Base-by-base conservation (phyloP, 2,329 filamentous ascomycete species). In the Eurotiales sp. region DNA sequence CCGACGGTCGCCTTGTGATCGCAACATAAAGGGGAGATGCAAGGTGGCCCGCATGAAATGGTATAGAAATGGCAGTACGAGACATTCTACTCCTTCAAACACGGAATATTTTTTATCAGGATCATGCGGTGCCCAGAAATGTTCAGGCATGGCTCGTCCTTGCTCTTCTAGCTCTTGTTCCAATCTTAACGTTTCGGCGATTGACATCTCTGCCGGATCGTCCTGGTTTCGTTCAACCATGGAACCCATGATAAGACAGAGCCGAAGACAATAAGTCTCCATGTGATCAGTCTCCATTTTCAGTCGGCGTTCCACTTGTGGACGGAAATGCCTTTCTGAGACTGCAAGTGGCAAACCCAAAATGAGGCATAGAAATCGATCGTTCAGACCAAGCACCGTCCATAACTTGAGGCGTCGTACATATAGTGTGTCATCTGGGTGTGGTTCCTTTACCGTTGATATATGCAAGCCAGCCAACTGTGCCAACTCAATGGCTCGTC, bases 341-440 rank as follows among this genome's bases (percentile, higher is more conserved):
- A 73, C 61, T 1, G 65, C 68, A 50, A 71, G 72, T 2, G 80
- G 80, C 6, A 82, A 69, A 11, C 80, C 80, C 3, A 82, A 68
- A n/a, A 80, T 65, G 15, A 80, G 59, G 21, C 77, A 77, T 5
- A 80, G 59, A 55, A 76, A 75, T 25, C 79, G 70, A 55, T 84
- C 81, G 2, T 65, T 58, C 19, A 69, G 61, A 53, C 69, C 70
- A 12, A 77, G 55, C 7, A 63, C 55, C 15, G 64, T 61, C 76
- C 75, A 78, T 3, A 72, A 54, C 37, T 61, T 63, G 42, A 66
- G 59, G 8, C 65, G 63, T 17, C 69, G 63, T 14, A 61, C 59
- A 44, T 64, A 64, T 4, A 65, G 51, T 8, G 43, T 53, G 23
- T 61, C 63, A 4, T 51, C 56, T 10, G 61, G 61, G 27, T 57